phyloP scores from a whole-genome alignment of 208 protist species.

The Trypanosoma avium region DNA sequence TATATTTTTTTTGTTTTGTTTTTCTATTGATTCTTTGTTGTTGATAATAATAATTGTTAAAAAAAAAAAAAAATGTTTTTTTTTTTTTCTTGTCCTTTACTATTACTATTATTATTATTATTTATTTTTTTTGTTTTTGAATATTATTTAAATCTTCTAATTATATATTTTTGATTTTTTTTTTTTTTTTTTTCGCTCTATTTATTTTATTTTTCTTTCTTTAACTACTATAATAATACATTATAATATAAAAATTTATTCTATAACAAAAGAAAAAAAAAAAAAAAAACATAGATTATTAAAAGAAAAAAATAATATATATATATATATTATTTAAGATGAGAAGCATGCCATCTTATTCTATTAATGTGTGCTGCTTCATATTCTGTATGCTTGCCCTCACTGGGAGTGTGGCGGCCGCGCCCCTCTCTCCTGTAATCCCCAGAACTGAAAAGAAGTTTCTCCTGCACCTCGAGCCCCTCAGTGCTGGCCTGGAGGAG shows the following conservation, averaged over 20 bases:
- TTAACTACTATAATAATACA: neutral
- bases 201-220: neutral
- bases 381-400: constrained; percentile 7
- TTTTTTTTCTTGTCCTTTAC: no score
- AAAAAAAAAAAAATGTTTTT: no score
- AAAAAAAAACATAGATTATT: constrained; percentile 1
- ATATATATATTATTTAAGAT: no score
- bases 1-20: constrained; percentile 15
- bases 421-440: constrained; percentile 1
- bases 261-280: neutral
- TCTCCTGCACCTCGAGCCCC: constrained; percentile 50
- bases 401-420: neutral
- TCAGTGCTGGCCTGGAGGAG: constrained; percentile 42
- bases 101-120: neutral
- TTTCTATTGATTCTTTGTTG: no score
- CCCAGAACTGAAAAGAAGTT: constrained; percentile 40
- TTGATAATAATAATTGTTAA: no score
- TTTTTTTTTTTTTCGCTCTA: constrained; percentile 5
- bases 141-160: neutral
- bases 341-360: no score
- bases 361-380: no score
- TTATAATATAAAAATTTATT: constrained; percentile 4
- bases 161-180: constrained; percentile 17
- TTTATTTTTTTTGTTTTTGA: neutral
- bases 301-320: no score